phyloP scores from a whole-genome alignment of 2,329 filamentous ascomycete genomes.

The Pseudogymnoascus sp. region DNA sequence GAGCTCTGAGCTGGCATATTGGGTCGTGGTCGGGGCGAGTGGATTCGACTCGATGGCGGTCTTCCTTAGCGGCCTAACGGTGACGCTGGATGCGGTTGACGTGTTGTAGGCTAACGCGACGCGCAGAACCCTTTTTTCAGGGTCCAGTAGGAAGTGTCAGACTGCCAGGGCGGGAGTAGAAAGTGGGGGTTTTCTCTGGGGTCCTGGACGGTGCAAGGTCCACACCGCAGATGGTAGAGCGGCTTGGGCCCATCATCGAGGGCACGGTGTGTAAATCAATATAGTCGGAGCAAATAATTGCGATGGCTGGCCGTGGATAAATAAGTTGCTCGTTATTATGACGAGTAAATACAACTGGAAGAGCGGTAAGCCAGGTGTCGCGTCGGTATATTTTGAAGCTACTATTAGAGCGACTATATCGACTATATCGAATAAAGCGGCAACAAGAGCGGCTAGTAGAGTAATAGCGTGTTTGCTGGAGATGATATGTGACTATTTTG shows the following conservation, averaged over 20 bases:
- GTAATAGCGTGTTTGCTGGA: neutral
- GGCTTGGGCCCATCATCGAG: neutral
- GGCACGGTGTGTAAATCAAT: neutral
- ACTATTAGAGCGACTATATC: neutral
- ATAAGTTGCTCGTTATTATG: neutral
- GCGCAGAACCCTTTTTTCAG: slow-evolving; percentile 4
- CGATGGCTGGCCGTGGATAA: neutral
- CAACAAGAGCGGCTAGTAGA: neutral
- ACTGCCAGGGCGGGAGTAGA: neutral
- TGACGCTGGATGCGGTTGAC: slow-evolving; percentile 1
- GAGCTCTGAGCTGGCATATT: neutral
- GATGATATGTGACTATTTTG: neutral
- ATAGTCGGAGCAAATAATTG: neutral
- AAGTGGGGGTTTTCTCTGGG: neutral
- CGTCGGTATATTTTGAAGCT: neutral
- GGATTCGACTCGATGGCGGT: neutral
- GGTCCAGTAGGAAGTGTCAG: neutral
- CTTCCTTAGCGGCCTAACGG: neutral
- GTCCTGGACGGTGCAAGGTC: neutral
- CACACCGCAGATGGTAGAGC: neutral
- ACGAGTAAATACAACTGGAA: neutral
- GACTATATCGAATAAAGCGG: neutral
- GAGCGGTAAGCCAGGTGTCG: neutral
- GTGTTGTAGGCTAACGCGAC: slow-evolving; percentile 2
- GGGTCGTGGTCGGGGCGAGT: neutral